phyloP scores from a whole-genome alignment of 441 rosid genomes.

The Viola pubescens region DNA sequence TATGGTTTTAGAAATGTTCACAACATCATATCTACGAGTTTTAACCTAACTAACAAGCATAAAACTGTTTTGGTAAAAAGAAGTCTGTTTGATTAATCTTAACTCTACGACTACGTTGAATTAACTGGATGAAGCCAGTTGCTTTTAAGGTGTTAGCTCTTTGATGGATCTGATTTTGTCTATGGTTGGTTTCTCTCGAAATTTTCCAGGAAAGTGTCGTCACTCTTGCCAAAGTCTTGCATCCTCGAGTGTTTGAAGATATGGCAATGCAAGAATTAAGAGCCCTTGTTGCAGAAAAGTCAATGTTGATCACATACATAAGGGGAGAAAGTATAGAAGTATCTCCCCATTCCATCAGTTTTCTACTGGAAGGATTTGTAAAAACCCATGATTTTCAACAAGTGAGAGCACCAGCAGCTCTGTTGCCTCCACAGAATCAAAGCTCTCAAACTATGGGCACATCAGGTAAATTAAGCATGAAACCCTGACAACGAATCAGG shows the following conservation, averaged over 20 bases:
- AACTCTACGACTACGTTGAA: too few relatives aligned
- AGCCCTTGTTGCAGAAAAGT: constrained; percentile 61
- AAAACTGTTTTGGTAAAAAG: too few relatives aligned
- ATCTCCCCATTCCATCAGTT: constrained; percentile 48
- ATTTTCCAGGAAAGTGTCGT: constrained; percentile 73
- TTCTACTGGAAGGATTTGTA: constrained; percentile 72
- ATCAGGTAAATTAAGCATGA: constrained; percentile 35
- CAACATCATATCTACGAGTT: too few relatives aligned
- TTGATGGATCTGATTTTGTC: too few relatives aligned
- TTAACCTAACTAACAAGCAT: too few relatives aligned
- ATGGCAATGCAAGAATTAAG: constrained; percentile 73
- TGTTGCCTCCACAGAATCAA: constrained; percentile 42
- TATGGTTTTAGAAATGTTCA: too few relatives aligned
- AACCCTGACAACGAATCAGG: background rate
- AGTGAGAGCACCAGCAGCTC: constrained; percentile 46
- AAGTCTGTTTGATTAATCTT: too few relatives aligned
- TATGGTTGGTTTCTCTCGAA: too few relatives aligned
- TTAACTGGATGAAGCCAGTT: too few relatives aligned
- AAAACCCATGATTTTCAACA: constrained; percentile 49
- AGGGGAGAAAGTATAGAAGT: constrained; percentile 71
- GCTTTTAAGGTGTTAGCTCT: too few relatives aligned
- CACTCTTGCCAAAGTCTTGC: constrained; percentile 58
- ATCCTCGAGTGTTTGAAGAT: constrained; percentile 82
- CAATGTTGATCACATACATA: constrained; percentile 42
- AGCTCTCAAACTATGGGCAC: constrained; percentile 28